Percentiles rank a stretch among this genome's conserved stretches.
phyloP scores from a whole-genome alignment of 2,329 filamentous ascomycete genomes.

The Talaromyces sp. region DNA sequence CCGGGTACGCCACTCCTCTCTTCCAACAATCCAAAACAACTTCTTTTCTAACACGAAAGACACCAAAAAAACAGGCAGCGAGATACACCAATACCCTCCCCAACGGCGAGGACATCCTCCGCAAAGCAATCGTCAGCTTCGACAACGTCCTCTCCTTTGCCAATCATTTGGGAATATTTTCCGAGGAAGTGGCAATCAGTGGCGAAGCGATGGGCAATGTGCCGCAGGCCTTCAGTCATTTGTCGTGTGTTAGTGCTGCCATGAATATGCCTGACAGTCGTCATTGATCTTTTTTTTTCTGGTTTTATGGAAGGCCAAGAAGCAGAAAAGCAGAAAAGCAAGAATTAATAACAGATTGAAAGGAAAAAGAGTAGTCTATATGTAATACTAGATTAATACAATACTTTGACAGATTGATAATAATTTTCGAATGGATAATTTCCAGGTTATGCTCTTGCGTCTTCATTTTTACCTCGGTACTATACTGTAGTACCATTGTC shows the following conservation, averaged over 20 bases:
- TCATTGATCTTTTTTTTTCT: background rate
- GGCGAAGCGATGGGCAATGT: conserved; percentile 77
- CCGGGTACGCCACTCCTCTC: conserved; percentile 45
- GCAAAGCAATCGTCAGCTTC: conserved; percentile 60
- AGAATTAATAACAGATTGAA: background rate
- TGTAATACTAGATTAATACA: background rate
- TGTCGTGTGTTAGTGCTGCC: conserved; percentile 69
- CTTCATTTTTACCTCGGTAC: too few species aligned
- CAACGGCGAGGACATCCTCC: conserved; percentile 27
- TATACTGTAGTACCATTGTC: conserved; percentile 43
- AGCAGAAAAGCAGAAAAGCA: background rate
- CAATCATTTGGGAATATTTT: conserved; percentile 74
- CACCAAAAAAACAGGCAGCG: conserved; percentile 22
- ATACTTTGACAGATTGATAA: background rate
- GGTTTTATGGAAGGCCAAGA: too few species aligned
- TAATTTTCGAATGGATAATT: background rate
- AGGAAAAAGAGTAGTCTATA: background rate
- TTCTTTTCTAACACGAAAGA: background rate
- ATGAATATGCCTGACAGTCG: conserved; percentile 55
- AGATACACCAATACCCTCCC: conserved; percentile 29
- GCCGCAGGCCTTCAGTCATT: conserved; percentile 71
- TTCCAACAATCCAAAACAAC: background rate
- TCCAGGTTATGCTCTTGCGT: background rate
- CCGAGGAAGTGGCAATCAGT: conserved; percentile 68
- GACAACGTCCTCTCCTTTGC: conserved; percentile 73